phyloP scores from a whole-genome alignment of 2,329 filamentous ascomycete species.

The Malbranchea zuffiana region DNA sequence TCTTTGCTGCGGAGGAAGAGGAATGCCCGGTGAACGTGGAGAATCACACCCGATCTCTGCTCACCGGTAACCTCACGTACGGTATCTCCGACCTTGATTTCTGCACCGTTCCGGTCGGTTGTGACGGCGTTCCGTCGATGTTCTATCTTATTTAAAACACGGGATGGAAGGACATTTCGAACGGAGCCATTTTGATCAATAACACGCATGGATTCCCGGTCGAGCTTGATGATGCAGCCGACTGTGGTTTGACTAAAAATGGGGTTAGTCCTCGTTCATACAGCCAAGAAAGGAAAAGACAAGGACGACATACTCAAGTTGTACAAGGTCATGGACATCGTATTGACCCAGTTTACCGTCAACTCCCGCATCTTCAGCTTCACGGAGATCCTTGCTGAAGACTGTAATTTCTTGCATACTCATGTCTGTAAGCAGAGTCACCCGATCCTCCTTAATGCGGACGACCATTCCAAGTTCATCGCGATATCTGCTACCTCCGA shows the following conservation, averaged over 20 bases:
- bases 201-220: constrained; percentile 80
- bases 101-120: constrained; percentile 83
- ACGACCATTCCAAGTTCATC: constrained; percentile 97
- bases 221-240: constrained; percentile 86
- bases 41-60: constrained; percentile 72
- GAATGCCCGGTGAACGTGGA: constrained; percentile 88
- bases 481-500: constrained; percentile 84
- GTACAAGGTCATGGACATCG: constrained; percentile 84
- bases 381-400: constrained; percentile 91
- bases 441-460: constrained; percentile 79
- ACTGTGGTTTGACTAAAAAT: constrained; percentile 63
- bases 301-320: constrained; percentile 57
- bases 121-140: constrained; percentile 76
- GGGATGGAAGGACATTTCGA: constrained; percentile 74
- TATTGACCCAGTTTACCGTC: constrained; percentile 75
- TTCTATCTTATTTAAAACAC: constrained; percentile 80
- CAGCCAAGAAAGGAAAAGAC: background rate
- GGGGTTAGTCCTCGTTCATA: background rate
- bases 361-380: constrained; percentile 83
- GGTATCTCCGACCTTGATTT: constrained; percentile 83
- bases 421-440: constrained; percentile 87
- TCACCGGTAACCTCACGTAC: constrained; percentile 85
- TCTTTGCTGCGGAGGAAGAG: constrained; percentile 81
- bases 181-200: constrained; percentile 82
- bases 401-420: constrained; percentile 90